Evolutionary conservation across 257 asterid species (phyloP), one percentile per base, ranked within the genome.

Genomic region (Solanum sitiens): DNA sequence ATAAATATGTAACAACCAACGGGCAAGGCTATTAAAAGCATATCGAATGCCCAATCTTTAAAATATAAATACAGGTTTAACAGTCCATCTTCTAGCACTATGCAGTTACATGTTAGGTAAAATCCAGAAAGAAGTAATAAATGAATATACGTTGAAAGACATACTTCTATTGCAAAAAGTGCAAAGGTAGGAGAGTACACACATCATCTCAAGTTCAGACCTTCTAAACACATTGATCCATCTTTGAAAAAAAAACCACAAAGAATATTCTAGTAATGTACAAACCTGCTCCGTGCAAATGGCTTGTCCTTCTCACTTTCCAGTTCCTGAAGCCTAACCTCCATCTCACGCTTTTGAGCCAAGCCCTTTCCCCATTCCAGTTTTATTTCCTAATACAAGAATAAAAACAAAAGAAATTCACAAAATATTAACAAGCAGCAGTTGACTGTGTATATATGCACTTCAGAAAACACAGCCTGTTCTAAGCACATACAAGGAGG

Each of bases 341-440:
- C 98, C 91, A 95, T 95, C 92, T 97, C 98, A 86, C 96, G 93
- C 92, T 95, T 97, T 87, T 95, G 99, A 87, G 95, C 95, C 93
- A 96, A 89, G 65, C 99, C 98, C 86, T 95, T 94, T 65, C 98
- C 99, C 98, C 99, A 96, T 90, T 95, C 99, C 90, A 96, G 87
- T 88, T 94, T 95, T 90, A 95, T 89, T 94, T 95, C 99, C 98
- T 96, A 93, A 89, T 86, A 61, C 84, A 75, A 88, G 86, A 86
- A 87, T 71, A 87, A 25, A 83, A 53, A 39, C 70, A 50, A 50
- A 47, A 47, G 76, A 13, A 30, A 40, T 18, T 50, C 18, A 80
- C 42, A 10, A 50, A 79, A 30, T 20, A 25, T 47, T 50, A 47
- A 80, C 85, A 80, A 50, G 4, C 40, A 80, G 45, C 68, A 80